Evolutionary conservation across 208 protist genomes (phyloP).

Genomic region (Porcisia deanei): DNA sequence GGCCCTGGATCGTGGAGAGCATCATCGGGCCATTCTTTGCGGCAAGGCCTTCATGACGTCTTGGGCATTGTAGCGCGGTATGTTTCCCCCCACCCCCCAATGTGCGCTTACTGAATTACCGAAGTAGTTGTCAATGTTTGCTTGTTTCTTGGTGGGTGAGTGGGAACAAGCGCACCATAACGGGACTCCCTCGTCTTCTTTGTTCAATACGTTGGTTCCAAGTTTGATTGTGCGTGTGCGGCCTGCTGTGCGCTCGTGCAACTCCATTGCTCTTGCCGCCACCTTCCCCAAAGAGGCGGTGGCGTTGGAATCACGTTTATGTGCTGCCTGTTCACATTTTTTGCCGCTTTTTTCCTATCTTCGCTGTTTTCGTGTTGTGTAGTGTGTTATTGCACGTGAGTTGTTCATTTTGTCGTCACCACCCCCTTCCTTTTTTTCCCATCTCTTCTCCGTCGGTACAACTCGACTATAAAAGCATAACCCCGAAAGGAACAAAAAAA

Average conservation of each 20-base stretch:
- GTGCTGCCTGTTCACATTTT: background rate
- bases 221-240: constrained; percentile 1
- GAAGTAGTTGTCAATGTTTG: background rate
- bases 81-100: background rate
- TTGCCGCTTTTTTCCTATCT: background rate
- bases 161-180: background rate
- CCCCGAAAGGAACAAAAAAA: background rate
- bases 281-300: background rate
- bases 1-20: background rate
- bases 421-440: background rate
- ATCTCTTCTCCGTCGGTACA: background rate
- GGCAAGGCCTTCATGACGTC: background rate
- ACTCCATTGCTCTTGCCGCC: background rate
- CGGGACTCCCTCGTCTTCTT: constrained; percentile 1
- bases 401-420: constrained; percentile 5
- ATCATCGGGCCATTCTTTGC: background rate
- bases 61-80: too few species aligned
- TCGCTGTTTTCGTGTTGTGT: background rate
- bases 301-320: background rate
- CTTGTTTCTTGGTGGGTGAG: background rate
- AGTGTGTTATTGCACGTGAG: background rate
- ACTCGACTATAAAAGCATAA: constrained; percentile 1
- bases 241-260: background rate
- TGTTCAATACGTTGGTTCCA: background rate
- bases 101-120: background rate